Base-by-base conservation (phyloP, 1,284 basidiomycete genomes). In the Cutaneotrichosporon sp. region DNA sequence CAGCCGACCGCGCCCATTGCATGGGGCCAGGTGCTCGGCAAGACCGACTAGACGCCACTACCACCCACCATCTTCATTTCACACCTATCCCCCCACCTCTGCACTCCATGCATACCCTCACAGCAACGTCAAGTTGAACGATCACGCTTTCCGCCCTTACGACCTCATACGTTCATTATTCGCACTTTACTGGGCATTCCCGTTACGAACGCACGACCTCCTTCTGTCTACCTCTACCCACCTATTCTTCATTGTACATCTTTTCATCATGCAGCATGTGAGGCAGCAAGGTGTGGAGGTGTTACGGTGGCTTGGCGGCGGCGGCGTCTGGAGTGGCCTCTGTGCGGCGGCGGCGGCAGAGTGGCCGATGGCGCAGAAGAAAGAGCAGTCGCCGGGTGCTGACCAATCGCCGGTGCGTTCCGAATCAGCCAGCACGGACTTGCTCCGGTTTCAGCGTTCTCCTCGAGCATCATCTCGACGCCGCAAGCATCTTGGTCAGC, bases 1-100 rank as follows among this genome's bases (percentile, higher is more conserved):
- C 63, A 57, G 2, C 58, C 62, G 7, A 69, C 68, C 2, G 58
- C 67, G 45, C 68, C 70, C 13, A 65, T 71, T 10, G 67, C 65
- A 20, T 71, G 68, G 70, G 68, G 46, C 31, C 33, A 49, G 10
- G n/a, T 57, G 22, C 31, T 56, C 18, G 43, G 54, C 51, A 53
- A 53, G 14, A n/a, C 16, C 13, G 33, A 53, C 18, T 42, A 53
- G 51, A n/a, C 29, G 29, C 31, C 8, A 34, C 16, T 1, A 14
- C 29, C 29, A n/a, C n/a, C n/a, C n/a, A n/a, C n/a, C n/a, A n/a
- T n/a, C n/a, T n/a, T n/a, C n/a, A 49, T 31, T 31, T 20, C n/a
- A 2, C 18, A 33, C 27, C 25, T 46, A 27, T 31, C 25, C 25
- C 45, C 45, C 47, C 25, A n/a, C 27, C 16, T n/a, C 34, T 20